Percentiles rank a stretch among this genome's conserved stretches.
phyloP scores from a whole-genome alignment of 164 flowering plant species.

The Taxillus chinensis region DNA sequence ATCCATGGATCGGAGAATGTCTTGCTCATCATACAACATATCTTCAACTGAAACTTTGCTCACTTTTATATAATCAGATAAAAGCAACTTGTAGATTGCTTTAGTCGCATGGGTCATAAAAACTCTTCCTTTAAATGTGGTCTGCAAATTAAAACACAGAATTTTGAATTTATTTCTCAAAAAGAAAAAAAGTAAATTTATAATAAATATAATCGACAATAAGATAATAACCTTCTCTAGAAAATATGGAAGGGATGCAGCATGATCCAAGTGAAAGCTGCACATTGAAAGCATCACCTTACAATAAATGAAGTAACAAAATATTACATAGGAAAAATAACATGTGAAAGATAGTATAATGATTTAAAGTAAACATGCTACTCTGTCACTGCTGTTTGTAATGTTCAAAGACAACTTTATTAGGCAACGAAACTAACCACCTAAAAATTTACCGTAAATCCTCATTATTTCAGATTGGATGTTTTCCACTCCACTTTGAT shows the following conservation, averaged over 20 bases:
- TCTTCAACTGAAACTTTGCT: slow-evolving; percentile 95
- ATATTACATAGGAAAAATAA: neutral
- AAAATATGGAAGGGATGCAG: slow-evolving; percentile 94
- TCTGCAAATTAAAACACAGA: slow-evolving; percentile 29
- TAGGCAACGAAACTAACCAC: neutral
- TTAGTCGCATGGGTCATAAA: slow-evolving; percentile 88
- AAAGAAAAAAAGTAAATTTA: neutral
- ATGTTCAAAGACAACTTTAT: neutral
- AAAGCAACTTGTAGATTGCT: slow-evolving; percentile 78
- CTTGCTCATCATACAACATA: slow-evolving; percentile 70
- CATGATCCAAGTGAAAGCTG: slow-evolving; percentile 99
- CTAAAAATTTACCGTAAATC: neutral
- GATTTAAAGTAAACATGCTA: neutral
- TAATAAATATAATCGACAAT: neutral
- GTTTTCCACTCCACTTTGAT: too few species aligned
- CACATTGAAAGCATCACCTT: slow-evolving; percentile 16
- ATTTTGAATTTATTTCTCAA: neutral
- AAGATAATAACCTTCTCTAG: slow-evolving; percentile 65
- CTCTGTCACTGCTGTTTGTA: neutral
- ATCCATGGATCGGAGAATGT: slow-evolving; percentile 86
- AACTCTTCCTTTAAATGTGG: slow-evolving; percentile 89
- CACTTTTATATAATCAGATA: slow-evolving; percentile 66
- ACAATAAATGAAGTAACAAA: neutral
- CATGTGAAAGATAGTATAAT: neutral
- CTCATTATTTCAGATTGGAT: too few species aligned